Conservation (phyloP, 2,329 filamentous ascomycete genomes). For the Grosmannia penicillata region DNA sequence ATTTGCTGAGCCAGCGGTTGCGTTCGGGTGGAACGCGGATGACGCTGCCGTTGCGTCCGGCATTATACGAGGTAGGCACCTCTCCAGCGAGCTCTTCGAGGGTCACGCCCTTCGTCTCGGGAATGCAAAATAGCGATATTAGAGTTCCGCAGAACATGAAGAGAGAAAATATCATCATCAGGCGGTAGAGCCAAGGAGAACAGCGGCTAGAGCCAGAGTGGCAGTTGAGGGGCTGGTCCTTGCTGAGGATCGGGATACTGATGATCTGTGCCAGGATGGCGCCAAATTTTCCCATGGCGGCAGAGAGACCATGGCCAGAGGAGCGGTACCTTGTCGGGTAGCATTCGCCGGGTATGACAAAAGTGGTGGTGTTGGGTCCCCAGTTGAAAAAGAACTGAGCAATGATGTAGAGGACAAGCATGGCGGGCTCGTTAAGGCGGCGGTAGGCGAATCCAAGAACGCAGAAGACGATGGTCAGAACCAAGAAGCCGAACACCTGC, state of each 20-base stretch:
- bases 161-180: slow-evolving; percentile 64
- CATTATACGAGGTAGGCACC: slow-evolving; percentile 42
- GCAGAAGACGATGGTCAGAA: slow-evolving; percentile 47
- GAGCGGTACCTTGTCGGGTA: slow-evolving; percentile 49
- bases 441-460: slow-evolving; percentile 47
- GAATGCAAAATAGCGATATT: slow-evolving; percentile 51
- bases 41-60: slow-evolving; percentile 35
- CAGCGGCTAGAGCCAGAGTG: slow-evolving; percentile 24
- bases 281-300: slow-evolving; percentile 52
- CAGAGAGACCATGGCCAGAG: slow-evolving; percentile 49
- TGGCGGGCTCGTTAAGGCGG: slow-evolving; percentile 27
- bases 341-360: slow-evolving; percentile 49
- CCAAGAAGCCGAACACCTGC: slow-evolving; percentile 46
- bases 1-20: slow-evolving; percentile 11
- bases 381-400: slow-evolving; percentile 55
- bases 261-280: slow-evolving; percentile 54
- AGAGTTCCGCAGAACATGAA: slow-evolving; percentile 66
- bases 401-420: slow-evolving; percentile 48
- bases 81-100: slow-evolving; percentile 59
- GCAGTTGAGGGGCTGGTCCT: slow-evolving; percentile 35
- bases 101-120: slow-evolving; percentile 61
- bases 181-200: slow-evolving; percentile 50
- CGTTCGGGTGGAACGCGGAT: slow-evolving; percentile 16
- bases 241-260: slow-evolving; percentile 45
- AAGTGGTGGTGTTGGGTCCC: slow-evolving; percentile 51